These are phyloP conservation scores for Zymoseptoria pseudotritici DNA, from an alignment of 2,329 filamentous ascomycete species.

Conservation along the genomic window DNA sequence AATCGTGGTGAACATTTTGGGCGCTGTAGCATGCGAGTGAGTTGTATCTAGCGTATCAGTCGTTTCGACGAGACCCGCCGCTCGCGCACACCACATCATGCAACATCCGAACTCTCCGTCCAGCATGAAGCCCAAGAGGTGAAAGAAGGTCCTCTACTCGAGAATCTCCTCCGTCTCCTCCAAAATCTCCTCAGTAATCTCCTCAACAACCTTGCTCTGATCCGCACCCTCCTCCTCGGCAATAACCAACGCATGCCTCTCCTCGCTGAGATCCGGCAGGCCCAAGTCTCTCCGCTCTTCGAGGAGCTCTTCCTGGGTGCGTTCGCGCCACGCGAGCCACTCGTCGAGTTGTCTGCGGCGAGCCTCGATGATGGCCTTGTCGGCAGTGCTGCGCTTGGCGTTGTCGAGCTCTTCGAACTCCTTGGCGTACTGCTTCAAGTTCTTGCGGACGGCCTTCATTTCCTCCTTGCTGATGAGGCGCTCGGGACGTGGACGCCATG, in stretches of 20 bases:
- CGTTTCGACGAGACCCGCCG: neutral
- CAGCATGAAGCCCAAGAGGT: neutral
- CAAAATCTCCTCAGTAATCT: constrained; percentile 81
- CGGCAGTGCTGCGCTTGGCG: constrained; percentile 86
- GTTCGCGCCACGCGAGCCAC: constrained; percentile 78
- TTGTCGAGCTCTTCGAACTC: constrained; percentile 92
- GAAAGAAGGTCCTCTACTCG: constrained; percentile 19
- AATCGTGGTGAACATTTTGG: neutral
- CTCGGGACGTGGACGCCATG: constrained; percentile 85
- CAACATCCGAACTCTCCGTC: neutral
- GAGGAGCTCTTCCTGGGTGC: constrained; percentile 61
- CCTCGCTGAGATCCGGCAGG: constrained; percentile 57
- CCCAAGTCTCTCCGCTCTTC: constrained; percentile 65
- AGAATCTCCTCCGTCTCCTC: constrained; percentile 81
- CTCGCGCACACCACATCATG: neutral
- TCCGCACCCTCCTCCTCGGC: constrained; percentile 42
- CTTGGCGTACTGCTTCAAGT: constrained; percentile 91
- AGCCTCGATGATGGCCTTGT: constrained; percentile 86
- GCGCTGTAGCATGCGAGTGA: neutral
- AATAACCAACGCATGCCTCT: constrained; percentile 51
- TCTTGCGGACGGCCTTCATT: constrained; percentile 96
- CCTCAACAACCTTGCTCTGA: constrained; percentile 53
- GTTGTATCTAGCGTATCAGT: neutral
- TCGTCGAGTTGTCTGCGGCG: constrained; percentile 76
- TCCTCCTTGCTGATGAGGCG: constrained; percentile 94